phyloP scores from a whole-genome alignment of 2,329 filamentous ascomycete species.

The Xenoacremonium recifei region DNA sequence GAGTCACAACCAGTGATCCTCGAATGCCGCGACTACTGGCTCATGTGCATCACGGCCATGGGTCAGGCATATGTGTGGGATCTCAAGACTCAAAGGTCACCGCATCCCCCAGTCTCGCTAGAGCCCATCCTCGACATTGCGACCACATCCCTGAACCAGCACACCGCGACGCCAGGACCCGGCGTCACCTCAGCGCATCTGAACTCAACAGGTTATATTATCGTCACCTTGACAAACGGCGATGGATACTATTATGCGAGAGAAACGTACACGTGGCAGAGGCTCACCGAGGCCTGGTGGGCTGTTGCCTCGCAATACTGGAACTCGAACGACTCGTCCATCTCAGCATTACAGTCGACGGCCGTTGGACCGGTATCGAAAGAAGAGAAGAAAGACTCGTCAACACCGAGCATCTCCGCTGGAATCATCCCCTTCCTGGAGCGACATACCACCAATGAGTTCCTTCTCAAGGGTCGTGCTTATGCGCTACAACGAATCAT shows the following conservation, averaged over 20 bases:
- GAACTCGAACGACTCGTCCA: conserved; percentile 93
- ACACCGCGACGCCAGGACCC: conserved; percentile 72
- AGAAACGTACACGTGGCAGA: conserved; percentile 87
- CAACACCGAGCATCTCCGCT: conserved; percentile 66
- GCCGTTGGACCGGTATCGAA: conserved; percentile 58
- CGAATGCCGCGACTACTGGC: conserved; percentile 84
- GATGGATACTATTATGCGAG: conserved; percentile 91
- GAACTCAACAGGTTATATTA: conserved; percentile 80
- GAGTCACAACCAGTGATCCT: conserved; percentile 94
- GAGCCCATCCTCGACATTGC: conserved; percentile 88
- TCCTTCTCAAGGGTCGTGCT: conserved; percentile 84
- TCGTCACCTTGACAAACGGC: conserved; percentile 91
- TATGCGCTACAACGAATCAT: conserved; percentile 90
- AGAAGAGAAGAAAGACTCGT: conserved; percentile 44
- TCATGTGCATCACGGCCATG: conserved; percentile 84
- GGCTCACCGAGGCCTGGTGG: conserved; percentile 97
- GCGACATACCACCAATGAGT: conserved; percentile 90
- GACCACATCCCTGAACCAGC: conserved; percentile 71
- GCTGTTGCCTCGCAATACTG: conserved; percentile 97
- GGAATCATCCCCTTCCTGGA: conserved; percentile 93
- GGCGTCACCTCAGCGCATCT: conserved; percentile 88
- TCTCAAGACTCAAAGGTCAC: conserved; percentile 75
- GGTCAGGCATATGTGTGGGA: conserved; percentile 96
- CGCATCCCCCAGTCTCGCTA: conserved; percentile 86
- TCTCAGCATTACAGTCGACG: conserved; percentile 75